Evolutionary conservation across 1,284 basidiomycete genomes (phyloP).

Genomic region (Tausonia pullulans): DNA sequence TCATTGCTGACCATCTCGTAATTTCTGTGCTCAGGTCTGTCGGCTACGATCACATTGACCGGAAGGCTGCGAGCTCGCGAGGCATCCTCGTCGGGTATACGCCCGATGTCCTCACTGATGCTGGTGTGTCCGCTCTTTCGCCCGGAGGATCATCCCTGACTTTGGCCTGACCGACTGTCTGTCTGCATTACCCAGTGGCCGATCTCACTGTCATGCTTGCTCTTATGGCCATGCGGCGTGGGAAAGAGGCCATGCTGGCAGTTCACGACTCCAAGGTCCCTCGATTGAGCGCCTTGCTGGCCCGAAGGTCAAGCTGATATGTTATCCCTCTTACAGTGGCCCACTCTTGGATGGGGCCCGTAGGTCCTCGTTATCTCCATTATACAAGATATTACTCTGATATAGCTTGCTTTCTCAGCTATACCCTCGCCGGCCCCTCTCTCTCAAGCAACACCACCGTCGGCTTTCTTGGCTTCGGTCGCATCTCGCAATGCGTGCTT

Average conservation of each 20-base stretch:
- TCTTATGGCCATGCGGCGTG: conserved; percentile 78
- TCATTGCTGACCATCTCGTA: background rate
- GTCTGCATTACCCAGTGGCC: conserved; percentile 47
- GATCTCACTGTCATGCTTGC: conserved; percentile 78
- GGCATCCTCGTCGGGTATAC: conserved; percentile 77
- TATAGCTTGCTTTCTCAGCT: too few relatives aligned
- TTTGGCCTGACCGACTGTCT: conserved; percentile 15
- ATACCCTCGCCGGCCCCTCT: conserved; percentile 26
- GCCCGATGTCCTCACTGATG: conserved; percentile 76
- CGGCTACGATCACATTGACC: conserved; percentile 60
- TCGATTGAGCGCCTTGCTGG: conserved; percentile 1
- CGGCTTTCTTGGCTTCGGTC: conserved; percentile 88
- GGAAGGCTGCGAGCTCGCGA: conserved; percentile 34
- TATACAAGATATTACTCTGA: too few relatives aligned
- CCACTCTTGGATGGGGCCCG: conserved; percentile 62
- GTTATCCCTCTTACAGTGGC: conserved; percentile 39
- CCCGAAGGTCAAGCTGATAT: background rate
- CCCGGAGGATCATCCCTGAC: background rate
- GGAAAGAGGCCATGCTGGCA: conserved; percentile 49
- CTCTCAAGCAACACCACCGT: conserved; percentile 46
- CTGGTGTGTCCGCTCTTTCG: conserved; percentile 43
- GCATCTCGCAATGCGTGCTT: conserved; percentile 73
- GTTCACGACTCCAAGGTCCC: conserved; percentile 57
- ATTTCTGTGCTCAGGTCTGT: conserved; percentile 9
- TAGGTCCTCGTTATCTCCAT: conserved; percentile 25